These are phyloP conservation scores for Limtongozyma cylindracea DNA, from an alignment of 805 yeast genomes.

Conservation along the genomic window DNA sequence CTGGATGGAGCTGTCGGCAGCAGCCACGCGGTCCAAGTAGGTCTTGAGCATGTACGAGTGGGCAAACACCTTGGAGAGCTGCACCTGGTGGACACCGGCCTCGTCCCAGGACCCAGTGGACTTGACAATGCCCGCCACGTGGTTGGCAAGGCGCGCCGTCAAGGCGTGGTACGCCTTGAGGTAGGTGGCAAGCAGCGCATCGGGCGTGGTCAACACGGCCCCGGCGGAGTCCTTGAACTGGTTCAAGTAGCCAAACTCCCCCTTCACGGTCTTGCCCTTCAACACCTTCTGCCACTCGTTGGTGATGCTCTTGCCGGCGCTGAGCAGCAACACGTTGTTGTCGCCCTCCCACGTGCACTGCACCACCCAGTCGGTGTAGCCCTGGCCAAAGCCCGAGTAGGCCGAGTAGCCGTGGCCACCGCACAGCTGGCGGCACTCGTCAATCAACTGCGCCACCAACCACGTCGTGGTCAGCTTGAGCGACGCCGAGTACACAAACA, in stretches of 20 bases:
- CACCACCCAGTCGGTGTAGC: conserved; percentile 5
- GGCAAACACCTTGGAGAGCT: conserved; percentile 4
- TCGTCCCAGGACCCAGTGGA: conserved; percentile 3
- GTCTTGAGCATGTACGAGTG: conserved; percentile 4
- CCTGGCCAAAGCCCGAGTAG: conserved; percentile 4
- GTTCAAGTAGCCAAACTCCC: conserved; percentile 3
- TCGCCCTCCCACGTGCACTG: conserved; percentile 6
- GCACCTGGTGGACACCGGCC: conserved; percentile 4
- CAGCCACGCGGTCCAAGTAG: conserved; percentile 2
- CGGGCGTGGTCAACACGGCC: conserved; percentile 1
- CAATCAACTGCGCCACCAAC: conserved; percentile 5
- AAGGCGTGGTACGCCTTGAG: conserved; percentile 3
- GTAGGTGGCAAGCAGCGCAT: conserved; percentile 2
- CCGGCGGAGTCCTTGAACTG: conserved; percentile 3
- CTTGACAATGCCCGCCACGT: conserved; percentile 3
- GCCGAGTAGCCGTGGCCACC: conserved; percentile 6
- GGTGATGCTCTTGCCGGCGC: conserved; percentile 4
- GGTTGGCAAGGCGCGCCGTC: conserved; percentile 4
- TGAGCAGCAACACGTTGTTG: conserved; percentile 5
- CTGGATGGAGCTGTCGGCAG: conserved; percentile 2
- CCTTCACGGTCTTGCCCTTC: conserved; percentile 3
- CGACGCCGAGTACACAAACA: conserved; percentile 4
- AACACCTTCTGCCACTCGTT: conserved; percentile 2
- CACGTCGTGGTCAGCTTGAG: conserved; percentile 4
- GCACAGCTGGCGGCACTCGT: conserved; percentile 4